Evolutionary conservation across 2,329 filamentous ascomycete genomes (phyloP).

Genomic region (Penicillium sp.): DNA sequence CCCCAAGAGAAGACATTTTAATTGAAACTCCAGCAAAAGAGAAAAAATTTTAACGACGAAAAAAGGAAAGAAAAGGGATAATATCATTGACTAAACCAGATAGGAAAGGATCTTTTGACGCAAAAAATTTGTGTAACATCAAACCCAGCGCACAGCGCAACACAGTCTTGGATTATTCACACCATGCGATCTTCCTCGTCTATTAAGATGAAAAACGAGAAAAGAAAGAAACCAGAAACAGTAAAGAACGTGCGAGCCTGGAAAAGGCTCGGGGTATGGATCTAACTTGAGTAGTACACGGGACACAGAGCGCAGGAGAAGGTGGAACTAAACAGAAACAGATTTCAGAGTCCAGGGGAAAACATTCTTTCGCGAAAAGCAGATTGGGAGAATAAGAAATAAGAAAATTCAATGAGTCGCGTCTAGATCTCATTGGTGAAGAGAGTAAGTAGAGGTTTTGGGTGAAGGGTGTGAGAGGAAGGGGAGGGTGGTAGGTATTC

Average conservation of each 20-base stretch:
- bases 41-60: background rate
- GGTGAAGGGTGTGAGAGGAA: background rate
- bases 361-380: constrained; percentile 10
- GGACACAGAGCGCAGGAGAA: background rate
- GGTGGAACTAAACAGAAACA: background rate
- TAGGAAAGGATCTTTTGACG: background rate
- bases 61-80: background rate
- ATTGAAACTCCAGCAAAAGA: background rate
- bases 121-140: background rate
- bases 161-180: constrained; percentile 9
- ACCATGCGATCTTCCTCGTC: constrained; percentile 5
- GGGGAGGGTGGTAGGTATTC: background rate
- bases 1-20: no score
- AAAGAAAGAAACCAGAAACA: background rate
- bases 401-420: background rate
- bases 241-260: constrained; percentile 13
- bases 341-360: background rate
- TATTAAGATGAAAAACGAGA: constrained; percentile 2
- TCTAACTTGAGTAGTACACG: constrained; percentile 14
- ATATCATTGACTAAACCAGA: background rate
- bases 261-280: constrained; percentile 12
- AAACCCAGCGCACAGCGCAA: background rate
- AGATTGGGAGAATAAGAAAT: background rate
- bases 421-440: constrained; percentile 4
- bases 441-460: background rate